phyloP scores from a whole-genome alignment of 768 basidiomycete species.

The Mrakia gelida region DNA sequence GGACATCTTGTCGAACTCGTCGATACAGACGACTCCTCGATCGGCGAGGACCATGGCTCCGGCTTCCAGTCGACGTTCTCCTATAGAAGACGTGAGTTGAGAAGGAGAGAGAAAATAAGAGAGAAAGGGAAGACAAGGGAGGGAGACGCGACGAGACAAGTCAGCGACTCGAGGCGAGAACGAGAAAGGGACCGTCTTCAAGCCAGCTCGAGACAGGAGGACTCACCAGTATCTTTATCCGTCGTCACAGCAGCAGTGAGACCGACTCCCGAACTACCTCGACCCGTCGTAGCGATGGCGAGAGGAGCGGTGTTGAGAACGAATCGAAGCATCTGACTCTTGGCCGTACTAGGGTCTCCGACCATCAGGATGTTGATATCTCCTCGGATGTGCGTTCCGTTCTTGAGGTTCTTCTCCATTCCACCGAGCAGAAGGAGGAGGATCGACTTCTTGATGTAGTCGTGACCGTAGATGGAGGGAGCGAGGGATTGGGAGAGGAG shows the following conservation, averaged over 20 bases:
- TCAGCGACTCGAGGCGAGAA: not conserved
- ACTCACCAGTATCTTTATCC: constrained; percentile 84
- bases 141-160: not conserved
- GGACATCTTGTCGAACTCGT: constrained; percentile 99
- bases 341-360: constrained; percentile 97
- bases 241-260: constrained; percentile 97
- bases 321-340: constrained; percentile 92
- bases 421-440: constrained; percentile 90
- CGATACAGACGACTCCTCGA: constrained; percentile 97
- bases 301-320: constrained; percentile 92
- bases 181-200: not conserved
- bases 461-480: constrained; percentile 94
- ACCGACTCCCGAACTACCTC: constrained; percentile 98
- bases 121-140: not conserved
- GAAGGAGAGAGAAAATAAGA: not conserved
- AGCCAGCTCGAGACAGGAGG: not conserved
- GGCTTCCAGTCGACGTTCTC: constrained; percentile 88
- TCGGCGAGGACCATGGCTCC: constrained; percentile 99
- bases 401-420: constrained; percentile 93
- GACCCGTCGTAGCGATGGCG: constrained; percentile 95
- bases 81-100: constrained; percentile 33
- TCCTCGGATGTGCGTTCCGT: constrained; percentile 97
- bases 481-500: constrained; percentile 92
- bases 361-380: constrained; percentile 99
- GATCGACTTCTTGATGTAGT: constrained; percentile 91